phyloP scores from a whole-genome alignment of 345 rosid species.

The Eucalyptus decipiens region DNA sequence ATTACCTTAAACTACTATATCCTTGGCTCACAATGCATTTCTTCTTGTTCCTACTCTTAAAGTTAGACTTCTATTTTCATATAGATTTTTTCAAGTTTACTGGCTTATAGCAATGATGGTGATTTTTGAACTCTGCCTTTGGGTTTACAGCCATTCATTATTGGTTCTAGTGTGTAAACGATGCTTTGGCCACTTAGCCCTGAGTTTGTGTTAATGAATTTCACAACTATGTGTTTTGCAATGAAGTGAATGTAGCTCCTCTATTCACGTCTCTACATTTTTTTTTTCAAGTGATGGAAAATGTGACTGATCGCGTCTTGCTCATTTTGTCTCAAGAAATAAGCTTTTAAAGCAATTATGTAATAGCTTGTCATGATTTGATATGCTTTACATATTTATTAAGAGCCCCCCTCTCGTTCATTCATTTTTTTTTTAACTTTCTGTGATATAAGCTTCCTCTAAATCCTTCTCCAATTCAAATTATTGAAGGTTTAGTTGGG shows the following conservation, averaged over 20 bases:
- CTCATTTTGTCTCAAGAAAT: background rate
- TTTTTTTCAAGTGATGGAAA: no score
- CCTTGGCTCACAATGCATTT: no score
- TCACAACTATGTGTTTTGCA: background rate
- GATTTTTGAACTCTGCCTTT: background rate
- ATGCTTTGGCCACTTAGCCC: background rate
- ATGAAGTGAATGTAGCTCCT: background rate
- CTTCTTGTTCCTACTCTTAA: background rate
- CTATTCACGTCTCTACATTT: background rate
- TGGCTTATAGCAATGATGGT: background rate
- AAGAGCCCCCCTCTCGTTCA: background rate
- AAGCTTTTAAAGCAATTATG: background rate
- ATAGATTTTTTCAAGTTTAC: background rate
- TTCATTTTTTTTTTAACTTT: background rate
- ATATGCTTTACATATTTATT: background rate
- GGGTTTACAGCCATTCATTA: background rate
- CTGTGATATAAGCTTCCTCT: background rate
- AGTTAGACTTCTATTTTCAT: background rate
- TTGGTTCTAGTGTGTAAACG: fast-evolving
- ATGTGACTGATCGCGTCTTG: no score
- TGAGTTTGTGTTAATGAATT: background rate
- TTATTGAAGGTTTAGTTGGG: no score
- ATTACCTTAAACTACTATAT: no score
- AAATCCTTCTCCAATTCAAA: background rate
- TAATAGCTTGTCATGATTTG: background rate